Evolutionary conservation across 208 protist genomes (phyloP), one percentile per base, ranked within the genome.

Genomic region (Borovskyia barvae): DNA sequence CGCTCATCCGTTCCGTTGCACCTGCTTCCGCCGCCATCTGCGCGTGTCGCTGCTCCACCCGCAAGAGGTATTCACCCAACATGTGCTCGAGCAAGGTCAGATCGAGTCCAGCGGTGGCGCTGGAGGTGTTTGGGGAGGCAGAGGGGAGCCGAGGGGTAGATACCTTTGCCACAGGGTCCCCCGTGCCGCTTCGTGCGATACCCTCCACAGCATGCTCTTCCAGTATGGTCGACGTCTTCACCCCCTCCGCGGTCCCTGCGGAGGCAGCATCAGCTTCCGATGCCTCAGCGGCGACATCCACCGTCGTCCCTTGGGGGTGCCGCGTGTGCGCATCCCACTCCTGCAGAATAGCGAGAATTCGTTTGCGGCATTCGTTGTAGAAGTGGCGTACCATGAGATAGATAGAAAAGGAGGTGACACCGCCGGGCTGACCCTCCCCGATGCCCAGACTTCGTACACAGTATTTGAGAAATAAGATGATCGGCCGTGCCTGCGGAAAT

Each of bases 381-480:
- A 90, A 92, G 68, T 94, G 87, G 4, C 64, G 54, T 11, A 92
- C 87, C 70, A 94, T 59, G 12, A 94, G 71, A 45, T 94, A 94
- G n/a, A 94, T 86, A 5, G 72, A 72, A 59, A 94, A 94, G 15
- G 84, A 92, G 1, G 84, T 87, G 12, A 94, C 77, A 20, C 82
- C 87, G 43, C 87, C 87, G 25, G 78, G 82, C 53, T 76, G 66
- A 43, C 45, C 78, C 56, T 94, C 82, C 39, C 84, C 84, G 29
- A 88, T 77, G 22, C 73, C 70, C 50, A 85, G 69, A 37, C 74
- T 65, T 12, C 70, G 59, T 9, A 94, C 85, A 54, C 77, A 83
- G 71, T 89, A 77, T 73, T 94, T 94, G 36, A 94, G 64, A 25
- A 94, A 89, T 11, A 91, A 54, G 37, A 94, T 86, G 33, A 94